Base-by-base conservation (phyloP, 129 eudicot species). In the Helichrysum umbraculigerum region DNA sequence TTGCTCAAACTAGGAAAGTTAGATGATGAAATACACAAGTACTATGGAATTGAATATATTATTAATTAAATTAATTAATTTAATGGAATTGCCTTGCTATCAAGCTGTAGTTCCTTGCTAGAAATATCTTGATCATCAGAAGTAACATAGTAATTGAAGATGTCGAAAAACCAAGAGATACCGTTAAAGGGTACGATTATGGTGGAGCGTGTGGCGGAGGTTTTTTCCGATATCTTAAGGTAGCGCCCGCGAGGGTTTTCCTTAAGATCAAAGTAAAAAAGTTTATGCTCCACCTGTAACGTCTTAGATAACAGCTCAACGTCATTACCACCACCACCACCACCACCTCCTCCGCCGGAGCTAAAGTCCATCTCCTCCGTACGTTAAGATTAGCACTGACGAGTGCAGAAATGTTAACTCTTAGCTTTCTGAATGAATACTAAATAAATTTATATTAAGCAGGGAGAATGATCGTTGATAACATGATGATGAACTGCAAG, bases 71-170 rank as follows among this genome's bases (percentile, higher is more conserved):
- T 57, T 21, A 21, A 68, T 28, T 35, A 22, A 61, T 22, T 25
- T 61, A 61, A 11, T 21, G 28, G 16, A 25, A 66, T 34, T 68
- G 76, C 99, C 99, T 94, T 94, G 74, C 94, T 81, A 54, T 94
- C 97, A 42, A 94, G 99, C 92, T 94, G 99, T 63, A 94, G 88
- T 65, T 94, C 99, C 87, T 94, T 94, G 89, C 99, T 94, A 82
- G 73, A 89, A 47, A 83, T 60, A 59, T 94, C 96, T 20, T 87
- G 93, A 17, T 88, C 91, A 25, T 89, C 92, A 52, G 97, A 84
- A 86, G 84, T 89, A 71, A 91, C 93, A 42, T 91, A 94, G 85
- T 94, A 94, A 85, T 94, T 91, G 85, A 94, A 94, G 74, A 94
- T 96, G 83, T 91, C 99, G 16, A 94, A 86, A 82, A 94, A 94